Percentiles rank a stretch among this genome's conserved stretches.
These are phyloP conservation scores for Durio zibethinus DNA, from an alignment of 345 rosid genomes.

Conservation along the genomic window DNA sequence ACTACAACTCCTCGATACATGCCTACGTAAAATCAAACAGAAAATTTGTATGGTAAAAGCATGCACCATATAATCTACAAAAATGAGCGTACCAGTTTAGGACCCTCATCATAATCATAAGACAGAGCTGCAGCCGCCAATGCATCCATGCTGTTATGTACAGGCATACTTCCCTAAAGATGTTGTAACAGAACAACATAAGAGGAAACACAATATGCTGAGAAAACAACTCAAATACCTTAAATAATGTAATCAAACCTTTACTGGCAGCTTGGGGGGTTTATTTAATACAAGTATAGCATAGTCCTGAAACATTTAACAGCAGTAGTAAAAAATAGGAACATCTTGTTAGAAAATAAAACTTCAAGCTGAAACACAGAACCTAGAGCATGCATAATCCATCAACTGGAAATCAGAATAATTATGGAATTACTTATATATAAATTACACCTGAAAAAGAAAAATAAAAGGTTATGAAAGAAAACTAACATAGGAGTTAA, in stretches of 20 bases:
- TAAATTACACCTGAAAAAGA: neutral
- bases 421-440: neutral
- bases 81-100: slow-evolving; percentile 61
- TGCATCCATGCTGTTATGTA: slow-evolving; percentile 96
- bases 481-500: neutral
- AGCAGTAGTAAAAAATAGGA: slow-evolving; percentile 4
- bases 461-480: neutral
- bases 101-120: slow-evolving; percentile 74
- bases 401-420: neutral
- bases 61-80: slow-evolving; percentile 5
- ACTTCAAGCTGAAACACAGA: slow-evolving; percentile 2
- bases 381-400: slow-evolving; percentile 1
- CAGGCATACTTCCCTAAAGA: slow-evolving; percentile 67
- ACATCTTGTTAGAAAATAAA: neutral
- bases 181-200: slow-evolving; percentile 3
- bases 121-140: slow-evolving; percentile 93
- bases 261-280: slow-evolving; percentile 85
- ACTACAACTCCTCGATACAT: neutral
- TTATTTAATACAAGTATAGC: slow-evolving; percentile 79
- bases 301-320: slow-evolving; percentile 52
- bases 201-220: neutral
- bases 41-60: neutral
- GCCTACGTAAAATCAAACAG: neutral
- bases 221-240: neutral
- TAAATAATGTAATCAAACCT: slow-evolving; percentile 43